These are phyloP conservation scores for Lentinus brumalis DNA, from an alignment of 768 basidiomycete species.

Conservation along the genomic window DNA sequence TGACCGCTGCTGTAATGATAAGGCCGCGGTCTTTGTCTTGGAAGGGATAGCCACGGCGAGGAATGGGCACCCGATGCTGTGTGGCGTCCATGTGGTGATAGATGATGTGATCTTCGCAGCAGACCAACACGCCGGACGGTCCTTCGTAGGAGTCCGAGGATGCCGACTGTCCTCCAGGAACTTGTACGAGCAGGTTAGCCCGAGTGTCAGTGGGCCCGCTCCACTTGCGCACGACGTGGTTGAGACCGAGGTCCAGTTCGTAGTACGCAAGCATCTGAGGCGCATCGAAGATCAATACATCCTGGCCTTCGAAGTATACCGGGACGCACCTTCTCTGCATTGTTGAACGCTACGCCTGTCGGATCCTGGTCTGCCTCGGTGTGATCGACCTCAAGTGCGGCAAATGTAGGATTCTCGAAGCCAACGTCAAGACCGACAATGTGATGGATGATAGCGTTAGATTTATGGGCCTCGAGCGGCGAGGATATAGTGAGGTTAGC, in stretches of 20 bases:
- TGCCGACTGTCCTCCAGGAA: constrained; percentile 95
- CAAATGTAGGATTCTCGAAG: constrained; percentile 97
- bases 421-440: constrained; percentile 97
- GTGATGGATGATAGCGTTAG: constrained; percentile 92
- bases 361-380: constrained; percentile 94
- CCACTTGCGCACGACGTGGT: constrained; percentile 99
- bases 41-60: constrained; percentile 84
- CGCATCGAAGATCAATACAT: constrained; percentile 3
- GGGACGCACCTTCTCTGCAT: constrained; percentile 78
- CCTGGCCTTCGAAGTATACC: neutral
- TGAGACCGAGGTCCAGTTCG: constrained; percentile 95
- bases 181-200: constrained; percentile 95
- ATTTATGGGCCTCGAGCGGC: constrained; percentile 97
- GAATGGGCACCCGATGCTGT: constrained; percentile 95
- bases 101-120: constrained; percentile 97
- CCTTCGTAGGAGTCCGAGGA: constrained; percentile 93
- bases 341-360: constrained; percentile 90
- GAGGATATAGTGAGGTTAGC: constrained; percentile 98
- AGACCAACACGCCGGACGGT: constrained; percentile 96
- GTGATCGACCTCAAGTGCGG: constrained; percentile 96
- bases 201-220: constrained; percentile 94
- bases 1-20: constrained; percentile 92
- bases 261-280: constrained; percentile 93
- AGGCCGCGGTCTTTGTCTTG: constrained; percentile 82
- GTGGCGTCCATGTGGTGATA: constrained; percentile 93